These are phyloP conservation scores for Trichoderma brevicompactum DNA, from an alignment of 2,329 filamentous ascomycete species.

Conservation along the genomic window DNA sequence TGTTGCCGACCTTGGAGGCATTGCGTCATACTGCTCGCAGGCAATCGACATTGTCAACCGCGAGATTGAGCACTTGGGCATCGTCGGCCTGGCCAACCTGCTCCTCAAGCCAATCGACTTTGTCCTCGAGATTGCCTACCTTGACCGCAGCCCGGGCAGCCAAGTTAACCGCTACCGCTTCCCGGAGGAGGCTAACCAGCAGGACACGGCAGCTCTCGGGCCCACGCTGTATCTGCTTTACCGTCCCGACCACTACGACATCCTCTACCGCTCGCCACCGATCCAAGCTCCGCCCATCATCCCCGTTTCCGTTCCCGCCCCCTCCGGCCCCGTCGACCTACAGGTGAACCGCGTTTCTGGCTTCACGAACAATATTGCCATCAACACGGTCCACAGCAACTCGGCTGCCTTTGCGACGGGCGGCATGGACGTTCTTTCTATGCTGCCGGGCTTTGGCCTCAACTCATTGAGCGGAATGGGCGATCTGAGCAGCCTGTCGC, in stretches of 20 bases:
- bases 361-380: constrained; percentile 52
- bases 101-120: constrained; percentile 80
- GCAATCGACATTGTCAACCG: constrained; percentile 74
- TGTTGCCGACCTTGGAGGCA: constrained; percentile 60
- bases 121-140: constrained; percentile 84
- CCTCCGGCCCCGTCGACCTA: constrained; percentile 43
- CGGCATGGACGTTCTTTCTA: constrained; percentile 50
- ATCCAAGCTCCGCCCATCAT: constrained; percentile 16
- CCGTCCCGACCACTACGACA: constrained; percentile 88
- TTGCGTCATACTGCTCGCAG: constrained; percentile 70
- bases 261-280: constrained; percentile 71
- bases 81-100: constrained; percentile 76
- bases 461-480: constrained; percentile 30
- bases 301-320: constrained; percentile 35
- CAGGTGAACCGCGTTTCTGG: constrained; percentile 59
- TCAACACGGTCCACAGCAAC: constrained; percentile 46
- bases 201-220: constrained; percentile 49
- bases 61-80: constrained; percentile 90
- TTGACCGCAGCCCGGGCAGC: constrained; percentile 81
- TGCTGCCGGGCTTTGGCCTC: constrained; percentile 52
- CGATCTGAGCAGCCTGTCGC: constrained; percentile 36
- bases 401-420: constrained; percentile 49
- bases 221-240: constrained; percentile 63
- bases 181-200: constrained; percentile 57
- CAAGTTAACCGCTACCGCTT: constrained; percentile 75